phyloP scores from a whole-genome alignment of 2,329 filamentous ascomycete species.

The Colletotrichum neosansevieriae region DNA sequence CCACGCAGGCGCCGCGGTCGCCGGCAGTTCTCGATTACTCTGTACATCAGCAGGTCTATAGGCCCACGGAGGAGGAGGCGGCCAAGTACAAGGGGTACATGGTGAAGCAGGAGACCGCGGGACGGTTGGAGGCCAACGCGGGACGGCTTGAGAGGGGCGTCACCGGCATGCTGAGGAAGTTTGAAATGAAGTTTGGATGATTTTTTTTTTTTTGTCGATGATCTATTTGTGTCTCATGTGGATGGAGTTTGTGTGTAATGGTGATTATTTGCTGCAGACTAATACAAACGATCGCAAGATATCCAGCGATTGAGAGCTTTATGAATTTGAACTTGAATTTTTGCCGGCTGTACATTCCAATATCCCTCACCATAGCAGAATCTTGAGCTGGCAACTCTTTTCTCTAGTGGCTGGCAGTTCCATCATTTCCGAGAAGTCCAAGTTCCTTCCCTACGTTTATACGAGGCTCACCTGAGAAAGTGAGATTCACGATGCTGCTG shows the following conservation, averaged over 20 bases:
- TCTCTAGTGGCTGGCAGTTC: no score
- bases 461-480: no score
- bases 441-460: no score
- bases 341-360: no score
- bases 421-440: no score
- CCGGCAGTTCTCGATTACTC: conserved; percentile 59
- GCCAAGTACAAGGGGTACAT: conserved; percentile 57
- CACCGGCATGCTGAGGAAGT: conserved; percentile 78
- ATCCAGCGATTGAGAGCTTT: background rate
- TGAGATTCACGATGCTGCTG: no score
- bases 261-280: background rate
- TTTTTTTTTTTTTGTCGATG: background rate
- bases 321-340: no score
- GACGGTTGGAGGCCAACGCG: conserved; percentile 73
- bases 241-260: background rate
- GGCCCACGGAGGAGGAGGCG: conserved; percentile 73
- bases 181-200: conserved; percentile 80
- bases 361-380: no score
- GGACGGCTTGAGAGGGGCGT: conserved; percentile 77
- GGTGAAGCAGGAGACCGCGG: conserved; percentile 59
- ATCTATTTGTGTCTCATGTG: no score
- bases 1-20: conserved; percentile 41
- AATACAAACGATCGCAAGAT: background rate
- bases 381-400: no score
- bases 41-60: conserved; percentile 77